phyloP scores from a whole-genome alignment of 2,329 filamentous ascomycete species.

The Fusarium redolens region DNA sequence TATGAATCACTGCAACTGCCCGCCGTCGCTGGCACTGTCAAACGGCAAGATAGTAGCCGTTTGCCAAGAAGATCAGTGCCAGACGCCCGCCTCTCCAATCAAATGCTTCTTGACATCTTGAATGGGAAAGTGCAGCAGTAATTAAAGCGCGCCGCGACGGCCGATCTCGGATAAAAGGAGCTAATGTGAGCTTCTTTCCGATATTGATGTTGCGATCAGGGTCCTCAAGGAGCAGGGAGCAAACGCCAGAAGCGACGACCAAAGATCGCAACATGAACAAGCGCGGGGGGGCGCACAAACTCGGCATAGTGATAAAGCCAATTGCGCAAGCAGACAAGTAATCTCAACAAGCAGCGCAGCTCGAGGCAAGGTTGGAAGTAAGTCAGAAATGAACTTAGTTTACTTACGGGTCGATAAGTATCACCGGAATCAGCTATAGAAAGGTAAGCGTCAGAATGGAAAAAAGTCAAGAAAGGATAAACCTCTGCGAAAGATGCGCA shows the following conservation, averaged over 20 bases:
- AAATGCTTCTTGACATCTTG: neutral
- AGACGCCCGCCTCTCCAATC: neutral
- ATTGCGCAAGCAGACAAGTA: slow-evolving; percentile 29
- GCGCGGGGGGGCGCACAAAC: slow-evolving; percentile 40
- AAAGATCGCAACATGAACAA: slow-evolving; percentile 26
- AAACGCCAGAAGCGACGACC: slow-evolving; percentile 21
- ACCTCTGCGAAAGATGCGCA: slow-evolving; percentile 42
- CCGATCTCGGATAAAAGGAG: slow-evolving; percentile 41
- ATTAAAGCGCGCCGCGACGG: slow-evolving; percentile 24
- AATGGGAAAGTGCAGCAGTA: slow-evolving; percentile 4
- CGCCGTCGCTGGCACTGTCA: slow-evolving; percentile 13
- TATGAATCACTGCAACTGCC: slow-evolving; percentile 32
- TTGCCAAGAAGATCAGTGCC: slow-evolving; percentile 2
- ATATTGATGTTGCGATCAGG: slow-evolving; percentile 27
- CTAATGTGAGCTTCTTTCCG: slow-evolving; percentile 21
- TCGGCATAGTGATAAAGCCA: slow-evolving; percentile 18
- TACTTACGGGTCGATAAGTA: slow-evolving; percentile 70
- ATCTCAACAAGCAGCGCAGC: slow-evolving; percentile 6
- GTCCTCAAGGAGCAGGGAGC: slow-evolving; percentile 35
- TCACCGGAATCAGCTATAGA: slow-evolving; percentile 69
- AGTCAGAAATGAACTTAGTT: slow-evolving; percentile 25
- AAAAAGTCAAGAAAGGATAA: slow-evolving; percentile 38
- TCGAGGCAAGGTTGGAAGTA: slow-evolving; percentile 13
- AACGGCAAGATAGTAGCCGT: neutral
- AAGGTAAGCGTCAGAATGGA: slow-evolving; percentile 51